Evolutionary conservation across 2,329 filamentous ascomycete genomes (phyloP), one percentile per base, ranked within the genome.

Genomic region (Aspergillus fructus): DNA sequence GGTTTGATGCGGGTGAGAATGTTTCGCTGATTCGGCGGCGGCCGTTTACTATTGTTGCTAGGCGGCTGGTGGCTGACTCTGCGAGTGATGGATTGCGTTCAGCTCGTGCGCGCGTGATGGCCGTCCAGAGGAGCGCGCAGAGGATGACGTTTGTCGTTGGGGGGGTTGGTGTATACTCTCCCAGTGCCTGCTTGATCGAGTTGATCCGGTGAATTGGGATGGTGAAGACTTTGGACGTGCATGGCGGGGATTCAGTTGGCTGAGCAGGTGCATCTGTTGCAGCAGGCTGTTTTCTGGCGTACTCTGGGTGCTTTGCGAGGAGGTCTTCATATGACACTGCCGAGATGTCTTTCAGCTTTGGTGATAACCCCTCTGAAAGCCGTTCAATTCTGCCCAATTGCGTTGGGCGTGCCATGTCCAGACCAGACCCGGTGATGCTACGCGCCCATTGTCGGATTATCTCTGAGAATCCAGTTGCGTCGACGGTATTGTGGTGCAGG

Each of bases 81-180:
- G 9, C 1, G 9, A 42, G 17, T 0, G 40, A 42, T 27, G 41
- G 19, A 12, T 45, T 48, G 24, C 34, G 37, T 5, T 39, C 48
- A 1, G 33, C 24, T 43, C 58, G 53, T 3, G 47, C 46, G 3
- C 58, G 58, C 3, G 60, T 62, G 33, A 62, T 45, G 24, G 55
- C 46, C 21, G 55, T 56, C 60, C 58, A 60, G 47, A 60, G 41
- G 5, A 62, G 60, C 8, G 60, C 55, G 42, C 47, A 47, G 5
- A 60, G n/a, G 15, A 62, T 6, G 5, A 50, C 42, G 19, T 62
- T 59, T 37, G 55, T 60, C 2, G 49, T 53, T 11, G 24, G 55
- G 21, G 40, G 4, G 5, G 21, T 30, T 2, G 37, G 24, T 3
- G 27, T 30, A 1, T 54, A 41, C 19, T 53, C 54, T 7, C n/a